A percentile compares a stretch with the other conserved stretches of the same genome.
Evolutionary conservation across 768 basidiomycete genomes (phyloP).

Genomic region (Tricholoma hemisulphureum): DNA sequence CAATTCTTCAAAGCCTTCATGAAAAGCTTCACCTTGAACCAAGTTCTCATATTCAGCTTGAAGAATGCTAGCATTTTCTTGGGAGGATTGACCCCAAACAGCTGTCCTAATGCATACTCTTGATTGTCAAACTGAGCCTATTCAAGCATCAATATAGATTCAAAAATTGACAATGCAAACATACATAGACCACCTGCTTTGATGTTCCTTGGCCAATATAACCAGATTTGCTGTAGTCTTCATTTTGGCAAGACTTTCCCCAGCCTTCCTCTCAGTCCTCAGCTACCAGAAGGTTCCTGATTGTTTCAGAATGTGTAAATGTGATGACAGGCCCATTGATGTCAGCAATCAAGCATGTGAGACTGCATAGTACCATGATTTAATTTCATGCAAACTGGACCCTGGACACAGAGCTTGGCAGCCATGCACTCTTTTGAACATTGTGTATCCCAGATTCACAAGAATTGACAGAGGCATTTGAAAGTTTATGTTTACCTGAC

Average conservation of each 20-base stretch:
- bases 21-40: constrained; percentile 8
- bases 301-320: neutral
- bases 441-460: neutral
- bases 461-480: neutral
- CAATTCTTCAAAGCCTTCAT: constrained; percentile 9
- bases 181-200: constrained; percentile 16
- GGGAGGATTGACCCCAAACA: neutral
- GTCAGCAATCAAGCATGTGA: neutral
- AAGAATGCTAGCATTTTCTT: constrained; percentile 4
- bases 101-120: constrained; percentile 18
- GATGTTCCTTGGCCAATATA: constrained; percentile 14
- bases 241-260: neutral
- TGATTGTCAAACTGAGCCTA: constrained; percentile 7
- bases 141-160: neutral
- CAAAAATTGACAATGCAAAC: neutral
- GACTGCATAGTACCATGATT: neutral
- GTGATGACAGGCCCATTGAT: constrained; percentile 1
- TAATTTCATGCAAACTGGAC: neutral
- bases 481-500: constrained; percentile 1
- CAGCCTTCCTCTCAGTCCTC: neutral
- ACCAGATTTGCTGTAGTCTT: neutral
- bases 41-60: constrained; percentile 15
- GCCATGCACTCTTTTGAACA: constrained; percentile 1
- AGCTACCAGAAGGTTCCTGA: neutral
- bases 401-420: neutral